Base-by-base conservation (phyloP, 2,329 filamentous ascomycete species). In the Fusarium papillatum region DNA sequence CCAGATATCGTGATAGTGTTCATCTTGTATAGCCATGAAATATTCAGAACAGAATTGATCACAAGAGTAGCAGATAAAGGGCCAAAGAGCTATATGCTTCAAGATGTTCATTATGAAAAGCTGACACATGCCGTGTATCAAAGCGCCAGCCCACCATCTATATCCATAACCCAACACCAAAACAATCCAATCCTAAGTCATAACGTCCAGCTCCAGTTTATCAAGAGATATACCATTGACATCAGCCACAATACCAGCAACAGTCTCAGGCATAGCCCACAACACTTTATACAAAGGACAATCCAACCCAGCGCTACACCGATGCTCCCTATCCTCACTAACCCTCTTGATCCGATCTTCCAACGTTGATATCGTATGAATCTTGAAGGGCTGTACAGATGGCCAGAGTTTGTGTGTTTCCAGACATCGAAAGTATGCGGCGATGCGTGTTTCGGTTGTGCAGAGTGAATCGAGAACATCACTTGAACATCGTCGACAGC, bases 261-360 rank as follows among this genome's bases (percentile, higher is more conserved):
- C 43, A 1, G 64, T 59, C 36, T 59, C 50, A 14, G 64, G 64
- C 64, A 66, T 31, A 2, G 48, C 50, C 64, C 48, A 43, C 48
- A 66, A 29, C 38, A 66, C 64, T 53, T 59, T 66, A 29, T 66
- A 66, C 50, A 66, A 11, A 11, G 64, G 50, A 19, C 64, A 66
- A n/a, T 59, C 64, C n/a, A 59, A 19, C 24, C 50, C 64, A 36
- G 64, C 64, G 26, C 38, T 43, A 8, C 64, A 66, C 2, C 36
- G 64, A 59, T 66, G 64, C 11, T 59, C 50, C 0, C 50, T 10
- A 29, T 66, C 64, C 16, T 66, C 64, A 4, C 64, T 66, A 7
- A 66, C 50, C 38, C 64, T 66, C 50, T 59, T 66, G 38, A 66
- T 43, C 26, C 64, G 48, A 8, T 34, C 46, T 14, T n/a, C 24